Evolutionary conservation across 2,329 filamentous ascomycete species (phyloP).

Genomic region (Triangularia setosa): DNA sequence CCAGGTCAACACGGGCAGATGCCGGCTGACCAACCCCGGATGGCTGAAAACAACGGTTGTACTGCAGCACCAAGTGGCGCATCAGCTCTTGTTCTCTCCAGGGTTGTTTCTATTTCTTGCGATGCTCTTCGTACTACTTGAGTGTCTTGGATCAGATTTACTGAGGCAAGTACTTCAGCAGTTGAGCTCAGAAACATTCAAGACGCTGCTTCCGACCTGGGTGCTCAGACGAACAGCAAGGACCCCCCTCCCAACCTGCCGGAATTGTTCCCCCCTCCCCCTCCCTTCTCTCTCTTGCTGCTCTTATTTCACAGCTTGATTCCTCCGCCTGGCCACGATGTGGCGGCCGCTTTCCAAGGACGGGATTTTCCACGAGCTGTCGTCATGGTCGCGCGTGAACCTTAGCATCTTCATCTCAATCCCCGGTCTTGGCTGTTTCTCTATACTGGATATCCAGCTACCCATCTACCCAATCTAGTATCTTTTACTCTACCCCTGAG

Average conservation of each 20-base stretch:
- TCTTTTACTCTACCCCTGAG: background rate
- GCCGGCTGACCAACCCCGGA: background rate
- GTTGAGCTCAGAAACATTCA: background rate
- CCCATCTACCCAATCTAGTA: background rate
- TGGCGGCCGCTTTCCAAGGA: background rate
- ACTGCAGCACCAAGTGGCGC: background rate
- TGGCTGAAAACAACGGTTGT: background rate
- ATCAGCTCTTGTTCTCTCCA: background rate
- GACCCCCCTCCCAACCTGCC: background rate
- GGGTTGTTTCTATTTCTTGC: background rate
- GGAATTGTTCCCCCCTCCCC: background rate
- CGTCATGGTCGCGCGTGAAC: background rate
- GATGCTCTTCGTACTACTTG: background rate
- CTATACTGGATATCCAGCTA: background rate
- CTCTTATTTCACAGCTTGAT: background rate
- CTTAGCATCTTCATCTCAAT: background rate
- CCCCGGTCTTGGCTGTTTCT: background rate
- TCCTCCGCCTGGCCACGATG: conserved; percentile 1
- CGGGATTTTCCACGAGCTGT: background rate
- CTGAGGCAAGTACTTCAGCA: background rate
- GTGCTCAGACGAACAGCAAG: background rate
- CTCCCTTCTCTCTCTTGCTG: background rate
- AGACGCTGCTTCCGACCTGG: background rate
- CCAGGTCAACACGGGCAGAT: background rate
- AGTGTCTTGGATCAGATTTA: background rate